A percentile compares a stretch with the other conserved stretches of the same genome.
phyloP scores from a whole-genome alignment of 345 rosid genomes.

The Citrus medica region DNA sequence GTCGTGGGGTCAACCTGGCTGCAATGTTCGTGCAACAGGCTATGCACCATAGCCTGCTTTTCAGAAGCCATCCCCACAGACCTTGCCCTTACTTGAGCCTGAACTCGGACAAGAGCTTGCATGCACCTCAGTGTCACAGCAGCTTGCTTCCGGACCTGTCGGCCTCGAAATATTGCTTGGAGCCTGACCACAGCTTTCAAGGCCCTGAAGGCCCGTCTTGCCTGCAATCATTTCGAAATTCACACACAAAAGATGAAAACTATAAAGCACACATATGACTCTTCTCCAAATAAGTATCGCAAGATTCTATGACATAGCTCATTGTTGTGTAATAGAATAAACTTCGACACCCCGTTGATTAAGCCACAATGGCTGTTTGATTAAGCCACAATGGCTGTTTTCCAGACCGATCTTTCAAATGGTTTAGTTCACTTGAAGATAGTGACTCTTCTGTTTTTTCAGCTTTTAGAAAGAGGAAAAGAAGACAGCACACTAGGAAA shows the following conservation, averaged over 20 bases:
- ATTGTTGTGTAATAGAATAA: not conserved
- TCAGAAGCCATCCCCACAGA: conserved; percentile 34
- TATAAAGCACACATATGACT: not conserved
- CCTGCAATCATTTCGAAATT: conserved; percentile 36
- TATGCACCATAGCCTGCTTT: conserved; percentile 23
- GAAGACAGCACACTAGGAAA: not conserved
- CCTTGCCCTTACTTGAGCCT: conserved; percentile 70
- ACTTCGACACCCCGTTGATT: not conserved
- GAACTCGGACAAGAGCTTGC: conserved; percentile 96
- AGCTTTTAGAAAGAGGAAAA: not conserved
- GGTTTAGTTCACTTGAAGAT: not conserved
- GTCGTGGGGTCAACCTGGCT: conserved; percentile 40
- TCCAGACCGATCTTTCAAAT: not conserved
- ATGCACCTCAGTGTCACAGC: conserved; percentile 87
- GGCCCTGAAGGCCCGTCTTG: conserved; percentile 79
- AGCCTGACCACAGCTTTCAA: conserved; percentile 85
- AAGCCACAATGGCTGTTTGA: not conserved
- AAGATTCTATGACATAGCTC: not conserved
- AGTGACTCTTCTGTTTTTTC: not conserved
- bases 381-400: too few species aligned
- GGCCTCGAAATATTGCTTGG: conserved; percentile 83
- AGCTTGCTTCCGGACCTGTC: conserved; percentile 87
- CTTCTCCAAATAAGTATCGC: not conserved
- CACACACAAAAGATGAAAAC: not conserved
- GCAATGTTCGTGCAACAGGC: conserved; percentile 18